Evolutionary conservation across 306 rosid species (phyloP).

Genomic region (Acacia confusa): DNA sequence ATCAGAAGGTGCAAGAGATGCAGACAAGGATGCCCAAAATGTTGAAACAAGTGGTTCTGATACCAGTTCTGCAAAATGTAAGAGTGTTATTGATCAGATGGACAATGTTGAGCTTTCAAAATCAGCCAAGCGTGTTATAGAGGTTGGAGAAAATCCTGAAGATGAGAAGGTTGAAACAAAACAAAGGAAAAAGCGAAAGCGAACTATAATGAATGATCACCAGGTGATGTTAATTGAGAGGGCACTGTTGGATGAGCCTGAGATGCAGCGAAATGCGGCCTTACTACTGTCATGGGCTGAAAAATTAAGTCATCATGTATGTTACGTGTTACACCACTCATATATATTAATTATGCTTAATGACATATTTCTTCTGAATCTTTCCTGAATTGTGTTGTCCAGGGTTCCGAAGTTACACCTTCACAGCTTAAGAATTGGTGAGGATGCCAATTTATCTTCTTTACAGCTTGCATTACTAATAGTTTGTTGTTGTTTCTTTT

Average conservation of each 20-base stretch:
- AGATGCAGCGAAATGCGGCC: constrained; percentile 85
- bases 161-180: constrained; percentile 67
- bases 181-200: constrained; percentile 82
- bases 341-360: background rate
- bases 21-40: constrained; percentile 61
- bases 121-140: constrained; percentile 44
- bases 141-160: constrained; percentile 57
- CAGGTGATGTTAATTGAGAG: constrained; percentile 70
- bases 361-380: constrained; percentile 30
- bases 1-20: constrained; percentile 50
- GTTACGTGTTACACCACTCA: constrained; percentile 37
- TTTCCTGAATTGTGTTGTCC: constrained; percentile 48
- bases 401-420: constrained; percentile 91
- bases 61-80: constrained; percentile 71
- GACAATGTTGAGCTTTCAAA: constrained; percentile 54
- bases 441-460: constrained; percentile 27
- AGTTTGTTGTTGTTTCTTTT: constrained; percentile 16
- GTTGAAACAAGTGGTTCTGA: constrained; percentile 93
- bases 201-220: constrained; percentile 85
- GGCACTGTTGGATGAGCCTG: constrained; percentile 86
- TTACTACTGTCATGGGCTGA: constrained; percentile 80
- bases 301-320: constrained; percentile 69
- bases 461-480: background rate
- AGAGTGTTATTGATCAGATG: constrained; percentile 49
- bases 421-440: constrained; percentile 95